phyloP scores from a whole-genome alignment of 306 rosid species.

The Sesbania bispinosa region DNA sequence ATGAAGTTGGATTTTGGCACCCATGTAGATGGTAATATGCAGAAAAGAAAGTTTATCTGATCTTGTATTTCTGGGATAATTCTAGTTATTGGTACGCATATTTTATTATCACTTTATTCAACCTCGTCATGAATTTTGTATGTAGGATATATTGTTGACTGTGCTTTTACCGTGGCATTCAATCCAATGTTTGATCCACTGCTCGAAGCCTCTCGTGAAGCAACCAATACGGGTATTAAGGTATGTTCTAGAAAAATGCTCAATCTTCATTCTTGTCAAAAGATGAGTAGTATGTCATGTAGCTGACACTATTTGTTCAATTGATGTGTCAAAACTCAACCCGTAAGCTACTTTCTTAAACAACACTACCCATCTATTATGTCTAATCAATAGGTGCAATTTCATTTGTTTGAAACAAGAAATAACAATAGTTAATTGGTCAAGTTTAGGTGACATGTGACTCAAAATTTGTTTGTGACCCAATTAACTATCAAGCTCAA shows the following conservation, averaged over 20 bases:
- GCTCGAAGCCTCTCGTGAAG: conserved; percentile 98
- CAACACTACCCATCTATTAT: not conserved
- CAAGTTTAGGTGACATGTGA: conserved; percentile 1
- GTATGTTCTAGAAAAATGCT: conserved; percentile 37
- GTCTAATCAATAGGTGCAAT: too few relatives aligned
- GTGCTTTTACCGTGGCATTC: conserved; percentile 97
- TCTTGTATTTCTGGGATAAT: conserved; percentile 6
- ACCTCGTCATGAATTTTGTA: conserved; percentile 16
- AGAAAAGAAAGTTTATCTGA: not conserved
- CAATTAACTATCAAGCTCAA: not conserved
- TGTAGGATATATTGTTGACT: conserved; percentile 83
- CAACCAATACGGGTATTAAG: conserved; percentile 93
- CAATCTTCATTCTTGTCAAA: not conserved
- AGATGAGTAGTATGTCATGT: not conserved
- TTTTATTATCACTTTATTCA: not conserved
- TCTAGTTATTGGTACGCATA: not conserved
- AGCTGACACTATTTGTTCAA: not conserved
- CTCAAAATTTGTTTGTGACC: not conserved
- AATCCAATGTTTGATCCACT: conserved; percentile 89
- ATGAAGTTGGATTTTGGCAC: conserved; percentile 99
- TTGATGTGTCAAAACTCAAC: not conserved
- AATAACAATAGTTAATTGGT: not conserved
- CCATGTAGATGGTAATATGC: conserved; percentile 78
- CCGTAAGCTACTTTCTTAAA: not conserved
- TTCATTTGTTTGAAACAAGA: not conserved